Evolutionary conservation across 257 asterid genomes (phyloP).

Genomic region (Solanum etuberosum): DNA sequence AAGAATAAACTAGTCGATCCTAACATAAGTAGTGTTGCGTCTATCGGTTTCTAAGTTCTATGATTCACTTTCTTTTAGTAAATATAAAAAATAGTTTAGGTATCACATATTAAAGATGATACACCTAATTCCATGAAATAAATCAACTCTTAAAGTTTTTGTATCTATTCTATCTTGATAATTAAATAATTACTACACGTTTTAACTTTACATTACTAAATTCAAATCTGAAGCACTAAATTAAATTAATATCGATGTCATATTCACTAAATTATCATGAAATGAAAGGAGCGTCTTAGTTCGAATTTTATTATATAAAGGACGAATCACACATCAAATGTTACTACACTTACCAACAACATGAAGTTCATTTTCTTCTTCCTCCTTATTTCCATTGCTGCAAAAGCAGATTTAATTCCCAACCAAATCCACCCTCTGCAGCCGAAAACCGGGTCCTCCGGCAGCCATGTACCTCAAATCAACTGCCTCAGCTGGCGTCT

Average conservation of each 20-base stretch:
- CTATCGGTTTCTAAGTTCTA: too few species aligned
- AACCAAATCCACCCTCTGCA: slow-evolving; percentile 26
- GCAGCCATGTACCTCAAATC: slow-evolving; percentile 14
- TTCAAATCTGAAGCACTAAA: too few species aligned
- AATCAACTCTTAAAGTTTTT: too few species aligned
- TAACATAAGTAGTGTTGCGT: too few species aligned
- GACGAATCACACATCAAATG: neutral
- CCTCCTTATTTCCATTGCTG: neutral
- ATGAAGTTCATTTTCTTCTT: neutral
- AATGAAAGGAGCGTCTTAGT: neutral
- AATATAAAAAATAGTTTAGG: too few species aligned
- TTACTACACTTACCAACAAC: neutral
- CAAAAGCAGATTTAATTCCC: neutral
- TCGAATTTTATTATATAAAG: neutral
- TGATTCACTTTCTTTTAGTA: too few species aligned
- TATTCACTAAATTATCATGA: neutral
- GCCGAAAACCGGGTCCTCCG: slow-evolving; percentile 22
- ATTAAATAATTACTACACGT: neutral
- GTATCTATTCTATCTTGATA: neutral
- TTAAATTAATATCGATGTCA: neutral
- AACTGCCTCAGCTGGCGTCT: slow-evolving; percentile 78
- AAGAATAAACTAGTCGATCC: too few species aligned
- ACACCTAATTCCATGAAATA: too few species aligned
- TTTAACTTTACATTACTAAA: neutral
- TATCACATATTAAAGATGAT: too few species aligned